Percentiles rank a stretch among this genome's conserved stretches.
phyloP scores from a whole-genome alignment of 225 moss, liverwort and hornwort species.

The Rhytidiadelphus loreus region DNA sequence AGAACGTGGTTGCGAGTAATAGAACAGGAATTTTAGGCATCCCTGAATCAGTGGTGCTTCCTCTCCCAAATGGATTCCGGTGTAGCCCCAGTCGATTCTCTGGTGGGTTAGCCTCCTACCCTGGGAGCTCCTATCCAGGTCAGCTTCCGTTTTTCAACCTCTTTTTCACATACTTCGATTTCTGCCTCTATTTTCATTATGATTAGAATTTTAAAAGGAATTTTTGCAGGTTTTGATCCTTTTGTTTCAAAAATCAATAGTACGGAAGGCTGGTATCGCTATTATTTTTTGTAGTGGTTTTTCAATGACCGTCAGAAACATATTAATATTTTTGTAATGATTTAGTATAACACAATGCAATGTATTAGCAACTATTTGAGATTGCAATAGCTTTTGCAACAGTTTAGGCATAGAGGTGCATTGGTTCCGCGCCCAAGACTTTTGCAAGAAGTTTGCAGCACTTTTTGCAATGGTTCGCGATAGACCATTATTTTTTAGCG shows the following conservation, averaged over 20 bases:
- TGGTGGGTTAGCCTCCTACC: constrained; percentile 27
- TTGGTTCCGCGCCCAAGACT: background rate
- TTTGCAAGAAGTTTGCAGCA: background rate
- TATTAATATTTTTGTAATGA: background rate
- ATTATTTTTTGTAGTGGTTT: background rate
- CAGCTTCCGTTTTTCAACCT: background rate
- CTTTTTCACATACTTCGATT: background rate
- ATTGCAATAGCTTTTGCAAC: background rate
- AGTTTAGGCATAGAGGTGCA: background rate
- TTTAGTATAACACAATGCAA: background rate
- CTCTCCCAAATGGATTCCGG: constrained; percentile 5
- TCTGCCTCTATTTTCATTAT: background rate
- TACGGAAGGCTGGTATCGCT: background rate
- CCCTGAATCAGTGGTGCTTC: constrained; percentile 16
- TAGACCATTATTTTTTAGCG: background rate
- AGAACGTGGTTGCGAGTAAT: background rate
- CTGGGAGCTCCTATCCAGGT: constrained; percentile 43
- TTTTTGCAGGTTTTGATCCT: background rate
- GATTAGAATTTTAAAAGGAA: background rate
- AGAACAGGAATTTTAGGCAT: constrained; percentile 4
- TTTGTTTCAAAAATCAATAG: background rate
- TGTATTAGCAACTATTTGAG: background rate
- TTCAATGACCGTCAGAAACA: background rate
- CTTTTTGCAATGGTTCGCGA: background rate
- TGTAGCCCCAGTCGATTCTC: constrained; percentile 43